Base-by-base conservation (phyloP, 228 moss, liverwort and hornwort species). In the Sphagnum fallax region DNA sequence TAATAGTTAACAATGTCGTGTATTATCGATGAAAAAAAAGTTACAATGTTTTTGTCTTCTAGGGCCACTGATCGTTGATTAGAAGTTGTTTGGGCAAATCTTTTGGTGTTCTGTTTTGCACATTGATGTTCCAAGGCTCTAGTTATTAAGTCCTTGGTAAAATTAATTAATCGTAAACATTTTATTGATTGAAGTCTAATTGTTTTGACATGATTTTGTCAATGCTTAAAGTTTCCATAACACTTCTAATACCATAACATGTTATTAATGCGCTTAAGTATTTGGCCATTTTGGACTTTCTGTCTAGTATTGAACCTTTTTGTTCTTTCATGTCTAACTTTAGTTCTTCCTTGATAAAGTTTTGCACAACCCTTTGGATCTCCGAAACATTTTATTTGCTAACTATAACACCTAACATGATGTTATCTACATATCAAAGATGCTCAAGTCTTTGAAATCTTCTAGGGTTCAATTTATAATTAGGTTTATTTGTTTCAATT, bases 311-410 rank as follows among this genome's bases (percentile, higher is more conserved):
- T 0, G 1, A 2, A 64, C 63, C n/a, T 64, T 51, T 51, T 52
- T 53, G 11, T 64, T 72, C 65, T 8, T 65, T 72, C 62, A 65
- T 66, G 65, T 55, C 65, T 53, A 72, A 72, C 48, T 72, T 55
- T 52, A 72, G 49, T 50, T 72, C 55, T 65, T 72, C 72, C 52
- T 65, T 14, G 53, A 72, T 6, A 65, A 72, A 72, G 72, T 57
- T 53, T 65, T 72, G 72, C 65, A 65, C 65, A 51, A 10, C 72
- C 65, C 58, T 72, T 72, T 18, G 61, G 57, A 65, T 72, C 53
- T 65, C 72, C 48, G 58, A 65, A 65, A 4, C 72, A 72, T 72
- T 65, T 72, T 57, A 6, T 72, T 72, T 65, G 65, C 15, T 65
- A 65, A 53, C 64, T 71, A 52, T 52, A 71, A 71, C 63, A 71